Evolutionary conservation across 805 yeast species (phyloP), one percentile per base, ranked within the genome.

Genomic region (Yarrowia sp.): DNA sequence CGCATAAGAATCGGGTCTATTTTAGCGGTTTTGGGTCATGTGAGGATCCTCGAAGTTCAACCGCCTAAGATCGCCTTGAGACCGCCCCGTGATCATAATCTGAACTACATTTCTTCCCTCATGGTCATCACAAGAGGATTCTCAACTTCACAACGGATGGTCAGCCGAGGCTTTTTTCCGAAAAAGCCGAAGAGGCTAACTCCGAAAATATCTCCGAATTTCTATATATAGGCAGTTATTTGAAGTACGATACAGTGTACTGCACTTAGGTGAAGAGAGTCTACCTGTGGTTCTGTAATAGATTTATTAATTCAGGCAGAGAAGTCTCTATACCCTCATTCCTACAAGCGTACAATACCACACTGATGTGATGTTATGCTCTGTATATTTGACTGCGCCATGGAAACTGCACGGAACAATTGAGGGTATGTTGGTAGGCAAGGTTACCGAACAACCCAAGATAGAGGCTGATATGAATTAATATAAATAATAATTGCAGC

Each of bases 341-440:
- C n/a, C n/a, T n/a, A n/a, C n/a, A n/a, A n/a, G n/a, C n/a, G n/a
- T n/a, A n/a, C n/a, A n/a, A n/a, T n/a, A n/a, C n/a, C n/a, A n/a
- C n/a, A n/a, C n/a, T n/a, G n/a, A n/a, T n/a, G n/a, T n/a, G n/a
- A n/a, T n/a, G n/a, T n/a, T 46, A 28, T 28, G 36, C 52, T 46
- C 52, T 46, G 52, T 36, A 17, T 26, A 11, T 46, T 26, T 44
- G 44, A 24, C 48, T 43, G 48, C 48, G 48, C 48, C 30, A 22
- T 43, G 52, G 52, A 46, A 46, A 28, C 32, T 28, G 52, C 52
- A 46, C 36, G 52, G 52, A 30, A 30, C 52, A 30, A 5, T 46
- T 28, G 30, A 10, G 16, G 24, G 52, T 28, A 46, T 46, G 52
- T 46, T 43, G 48, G 35, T 8, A 6, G 10, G 19, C n/a, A 22